Evolutionary conservation across 768 basidiomycete species (phyloP), one percentile per base, ranked within the genome.

Genomic region (Leccinum ochraceum): DNA sequence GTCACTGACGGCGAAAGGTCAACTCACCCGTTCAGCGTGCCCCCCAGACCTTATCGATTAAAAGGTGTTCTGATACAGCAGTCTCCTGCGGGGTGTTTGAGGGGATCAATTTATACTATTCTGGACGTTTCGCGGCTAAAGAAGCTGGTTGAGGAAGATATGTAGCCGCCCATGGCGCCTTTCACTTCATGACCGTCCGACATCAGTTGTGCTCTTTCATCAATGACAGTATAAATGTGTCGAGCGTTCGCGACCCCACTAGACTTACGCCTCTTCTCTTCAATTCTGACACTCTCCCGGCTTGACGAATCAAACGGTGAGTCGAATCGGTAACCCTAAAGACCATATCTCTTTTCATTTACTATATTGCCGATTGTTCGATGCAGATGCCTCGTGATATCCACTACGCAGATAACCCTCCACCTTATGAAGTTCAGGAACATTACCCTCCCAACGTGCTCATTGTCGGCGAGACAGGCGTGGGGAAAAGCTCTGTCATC

Each of bases 401-500:
- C 48, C 30, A 10, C 36, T 2, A 16, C 14, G 24, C 30, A 49
- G 65, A 71, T 52, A 58, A 4, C 34, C 69, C 52, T 9, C 69
- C 69, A 30, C 37, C 69, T n/a, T 70, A 71, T 39, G 55, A 64
- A 14, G 10, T 32, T 1, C 69, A 70, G 34, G 58, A 54, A 22
- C 61, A 24, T 36, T 62, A 44, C 48, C 63, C 70, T 52, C 79
- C 79, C 57, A 80, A 80, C 11, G 77, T 62, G 5, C 78, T 72
- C n/a, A 72, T 68, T 28, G 78, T 80, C 20, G 75, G 71, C 3
- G 71, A 73, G 50, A 71, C 71, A 24, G 71, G 71, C 4, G 67
- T 50, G 1, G 71, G 75, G n/a, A 81, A 81, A 61, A 80, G 79
- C 60, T 78, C 77, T 0, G 64, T 80, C 30, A 60, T 80, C 54